phyloP scores from a whole-genome alignment of 1,139 yeast genomes.

The Spathaspora sp. region DNA sequence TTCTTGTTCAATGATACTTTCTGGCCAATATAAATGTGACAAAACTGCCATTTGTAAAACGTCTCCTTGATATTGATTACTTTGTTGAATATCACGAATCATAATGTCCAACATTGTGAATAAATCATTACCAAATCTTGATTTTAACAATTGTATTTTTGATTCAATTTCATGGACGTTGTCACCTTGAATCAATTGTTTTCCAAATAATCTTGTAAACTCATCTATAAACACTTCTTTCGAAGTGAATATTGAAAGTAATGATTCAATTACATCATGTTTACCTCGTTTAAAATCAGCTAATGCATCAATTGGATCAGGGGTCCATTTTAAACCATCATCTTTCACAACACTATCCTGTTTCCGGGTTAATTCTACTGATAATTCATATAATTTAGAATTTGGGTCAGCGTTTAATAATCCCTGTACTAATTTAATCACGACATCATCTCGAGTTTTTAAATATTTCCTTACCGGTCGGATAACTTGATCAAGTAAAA shows the following conservation, averaged over 20 bases:
- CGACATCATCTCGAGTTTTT: conserved; percentile 72
- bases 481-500: conserved; percentile 71
- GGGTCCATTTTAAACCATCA: conserved; percentile 54
- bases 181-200: conserved; percentile 53
- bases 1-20: conserved; percentile 30
- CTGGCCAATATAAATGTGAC: conserved; percentile 55
- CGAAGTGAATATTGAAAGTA: conserved; percentile 75
- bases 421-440: conserved; percentile 69
- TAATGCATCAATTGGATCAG: conserved; percentile 92
- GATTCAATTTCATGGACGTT: conserved; percentile 40
- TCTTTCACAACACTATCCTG: conserved; percentile 10
- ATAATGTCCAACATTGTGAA: conserved; percentile 77
- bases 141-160: conserved; percentile 55
- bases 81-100: conserved; percentile 69
- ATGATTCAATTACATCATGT: conserved; percentile 68
- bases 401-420: conserved; percentile 53
- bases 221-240: conserved; percentile 74
- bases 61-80: conserved; percentile 6
- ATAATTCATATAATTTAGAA: conserved; percentile 47
- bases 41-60: conserved; percentile 21
- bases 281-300: conserved; percentile 76
- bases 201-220: conserved; percentile 65
- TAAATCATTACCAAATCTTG: conserved; percentile 66
- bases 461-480: conserved; percentile 70
- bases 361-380: conserved; percentile 42